A percentile compares a stretch with the other conserved stretches of the same genome.
These are phyloP conservation scores for Phytophthora macrochlamydospora DNA, from an alignment of 352 stramenopile genomes.

Conservation along the genomic window DNA sequence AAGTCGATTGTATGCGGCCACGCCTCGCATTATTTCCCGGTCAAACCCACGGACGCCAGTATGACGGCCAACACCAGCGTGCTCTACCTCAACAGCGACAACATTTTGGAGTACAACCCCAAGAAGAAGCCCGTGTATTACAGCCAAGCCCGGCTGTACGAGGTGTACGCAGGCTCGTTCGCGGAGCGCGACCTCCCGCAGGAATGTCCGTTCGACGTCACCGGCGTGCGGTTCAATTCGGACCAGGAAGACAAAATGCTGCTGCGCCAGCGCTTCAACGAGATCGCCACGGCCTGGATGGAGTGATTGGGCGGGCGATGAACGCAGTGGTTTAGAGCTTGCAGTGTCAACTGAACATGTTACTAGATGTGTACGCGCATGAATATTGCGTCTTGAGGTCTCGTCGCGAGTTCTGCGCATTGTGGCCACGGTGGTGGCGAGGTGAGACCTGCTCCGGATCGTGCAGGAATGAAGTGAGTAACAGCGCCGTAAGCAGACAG, in stretches of 20 bases:
- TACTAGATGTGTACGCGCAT: too few species aligned
- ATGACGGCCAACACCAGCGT: conserved; percentile 26
- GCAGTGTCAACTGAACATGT: too few species aligned
- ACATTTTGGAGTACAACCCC: conserved; percentile 52
- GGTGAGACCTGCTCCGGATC: too few species aligned
- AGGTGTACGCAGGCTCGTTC: conserved; percentile 57
- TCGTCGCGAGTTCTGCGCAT: too few species aligned
- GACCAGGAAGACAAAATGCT: conserved; percentile 46
- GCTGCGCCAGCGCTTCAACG: conserved; percentile 51
- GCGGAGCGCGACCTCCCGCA: conserved; percentile 42
- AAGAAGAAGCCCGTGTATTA: conserved; percentile 56
- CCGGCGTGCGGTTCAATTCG: conserved; percentile 39
- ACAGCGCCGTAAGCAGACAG: too few species aligned
- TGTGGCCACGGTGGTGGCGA: too few species aligned
- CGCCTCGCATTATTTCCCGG: conserved; percentile 62
- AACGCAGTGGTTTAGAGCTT: neutral
- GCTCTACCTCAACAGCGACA: conserved; percentile 77
- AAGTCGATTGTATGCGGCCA: conserved; percentile 59
- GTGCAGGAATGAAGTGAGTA: too few species aligned
- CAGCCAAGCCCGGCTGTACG: conserved; percentile 48
- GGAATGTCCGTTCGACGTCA: conserved; percentile 66
- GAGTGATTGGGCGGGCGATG: conserved; percentile 14
- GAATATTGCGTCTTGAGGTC: too few species aligned
- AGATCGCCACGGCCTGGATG: conserved; percentile 40
- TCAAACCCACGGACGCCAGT: conserved; percentile 22